Evolutionary conservation across 768 basidiomycete species (phyloP).

Genomic region (Lactarius psammicola): DNA sequence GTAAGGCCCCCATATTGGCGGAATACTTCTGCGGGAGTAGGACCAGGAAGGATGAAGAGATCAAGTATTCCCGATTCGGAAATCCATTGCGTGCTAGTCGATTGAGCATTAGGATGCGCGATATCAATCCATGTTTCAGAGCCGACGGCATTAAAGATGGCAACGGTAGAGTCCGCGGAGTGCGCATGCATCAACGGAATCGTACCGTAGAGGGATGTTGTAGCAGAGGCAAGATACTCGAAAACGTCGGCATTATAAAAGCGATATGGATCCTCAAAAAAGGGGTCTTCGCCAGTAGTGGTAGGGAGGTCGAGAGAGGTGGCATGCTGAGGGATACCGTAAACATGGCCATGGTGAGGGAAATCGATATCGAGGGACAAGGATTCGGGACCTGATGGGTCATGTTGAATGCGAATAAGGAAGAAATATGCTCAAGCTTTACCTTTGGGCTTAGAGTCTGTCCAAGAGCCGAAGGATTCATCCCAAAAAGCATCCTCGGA

Average conservation of each 20-base stretch:
- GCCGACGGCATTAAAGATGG: conserved; percentile 79
- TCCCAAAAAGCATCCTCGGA: conserved; percentile 85
- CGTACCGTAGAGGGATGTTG: conserved; percentile 84
- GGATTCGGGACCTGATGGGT: conserved; percentile 82
- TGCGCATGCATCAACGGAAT: conserved; percentile 95
- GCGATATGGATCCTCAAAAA: conserved; percentile 88
- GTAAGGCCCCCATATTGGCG: conserved; percentile 83
- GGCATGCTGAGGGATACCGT: conserved; percentile 96
- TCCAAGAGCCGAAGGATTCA: conserved; percentile 83
- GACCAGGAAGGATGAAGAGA: conserved; percentile 90
- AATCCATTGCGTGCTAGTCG: conserved; percentile 93
- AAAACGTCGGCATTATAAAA: conserved; percentile 96
- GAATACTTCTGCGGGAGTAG: conserved; percentile 78
- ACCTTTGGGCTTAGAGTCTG: conserved; percentile 96
- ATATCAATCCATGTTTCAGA: conserved; percentile 98
- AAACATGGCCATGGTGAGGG: conserved; percentile 87
- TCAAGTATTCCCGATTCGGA: conserved; percentile 97
- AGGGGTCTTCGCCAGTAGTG: conserved; percentile 74
- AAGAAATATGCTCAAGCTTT: conserved; percentile 13
- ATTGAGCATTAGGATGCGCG: conserved; percentile 59
- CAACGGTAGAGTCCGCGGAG: conserved; percentile 82
- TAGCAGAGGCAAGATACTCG: conserved; percentile 82
- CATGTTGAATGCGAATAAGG: conserved; percentile 6
- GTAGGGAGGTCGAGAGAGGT: conserved; percentile 85
- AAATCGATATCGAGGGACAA: conserved; percentile 91